A percentile compares a stretch with the other conserved stretches of the same genome.
These are phyloP conservation scores for Acacia confusa DNA, from an alignment of 306 rosid genomes.

Conservation along the genomic window DNA sequence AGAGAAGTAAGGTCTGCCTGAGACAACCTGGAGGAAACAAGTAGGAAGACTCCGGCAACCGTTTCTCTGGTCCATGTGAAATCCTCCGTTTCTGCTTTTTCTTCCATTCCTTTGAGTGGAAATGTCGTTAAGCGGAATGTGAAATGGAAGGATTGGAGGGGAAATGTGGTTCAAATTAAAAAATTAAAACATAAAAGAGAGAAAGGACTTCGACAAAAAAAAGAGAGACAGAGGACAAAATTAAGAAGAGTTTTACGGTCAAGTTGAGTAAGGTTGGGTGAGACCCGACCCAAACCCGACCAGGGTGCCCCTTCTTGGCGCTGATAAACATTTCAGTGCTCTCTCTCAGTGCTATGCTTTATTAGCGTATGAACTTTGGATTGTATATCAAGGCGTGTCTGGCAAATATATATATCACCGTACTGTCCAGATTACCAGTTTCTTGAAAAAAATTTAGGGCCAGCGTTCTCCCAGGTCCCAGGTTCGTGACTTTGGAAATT, in stretches of 20 bases:
- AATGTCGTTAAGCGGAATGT: neutral
- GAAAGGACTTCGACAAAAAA: no score
- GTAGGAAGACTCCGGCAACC: slow-evolving; percentile 56
- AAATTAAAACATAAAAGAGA: neutral
- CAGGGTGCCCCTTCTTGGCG: neutral
- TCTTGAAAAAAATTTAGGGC: neutral
- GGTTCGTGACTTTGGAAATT: neutral
- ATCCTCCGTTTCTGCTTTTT: slow-evolving; percentile 27
- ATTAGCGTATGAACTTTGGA: neutral
- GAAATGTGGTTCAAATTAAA: neutral
- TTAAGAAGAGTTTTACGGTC: neutral
- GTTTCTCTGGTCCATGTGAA: slow-evolving; percentile 66
- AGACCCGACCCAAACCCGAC: neutral
- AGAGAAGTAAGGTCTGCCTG: slow-evolving; percentile 63
- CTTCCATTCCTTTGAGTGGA: slow-evolving; percentile 37
- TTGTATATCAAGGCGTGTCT: neutral
- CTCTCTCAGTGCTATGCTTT: neutral
- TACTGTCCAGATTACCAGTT: neutral
- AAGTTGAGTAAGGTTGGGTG: neutral
- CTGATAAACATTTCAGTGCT: neutral
- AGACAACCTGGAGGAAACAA: slow-evolving; percentile 54
- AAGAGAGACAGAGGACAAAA: no score
- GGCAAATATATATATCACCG: neutral
- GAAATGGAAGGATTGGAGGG: neutral
- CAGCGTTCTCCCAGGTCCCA: neutral